phyloP scores from a whole-genome alignment of 176 grass and related monocot genomes.

The Eragrostis nindensis region DNA sequence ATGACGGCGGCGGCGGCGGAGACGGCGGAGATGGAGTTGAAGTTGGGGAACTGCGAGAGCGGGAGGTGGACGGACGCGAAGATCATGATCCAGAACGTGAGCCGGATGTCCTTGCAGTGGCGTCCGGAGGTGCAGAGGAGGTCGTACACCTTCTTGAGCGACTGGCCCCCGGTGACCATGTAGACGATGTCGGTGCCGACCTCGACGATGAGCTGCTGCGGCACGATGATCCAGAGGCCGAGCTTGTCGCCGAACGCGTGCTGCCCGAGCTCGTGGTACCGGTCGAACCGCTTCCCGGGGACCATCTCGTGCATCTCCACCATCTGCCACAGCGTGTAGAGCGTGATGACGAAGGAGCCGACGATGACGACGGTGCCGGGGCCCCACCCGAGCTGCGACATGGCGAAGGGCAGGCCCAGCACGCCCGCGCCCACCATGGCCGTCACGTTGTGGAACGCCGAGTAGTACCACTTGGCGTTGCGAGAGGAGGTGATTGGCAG shows the following conservation, averaged over 20 bases:
- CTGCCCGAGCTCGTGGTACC: constrained; percentile 80
- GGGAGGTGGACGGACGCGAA: no score
- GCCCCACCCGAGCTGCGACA: no score
- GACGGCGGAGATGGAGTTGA: no score
- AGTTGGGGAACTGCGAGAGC: no score
- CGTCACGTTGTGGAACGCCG: no score
- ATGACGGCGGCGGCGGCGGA: no score
- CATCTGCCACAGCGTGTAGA: constrained; percentile 71
- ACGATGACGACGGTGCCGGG: neutral
- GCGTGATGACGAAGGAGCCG: constrained; percentile 41
- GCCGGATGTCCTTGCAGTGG: no score
- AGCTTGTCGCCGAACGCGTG: constrained; percentile 65
- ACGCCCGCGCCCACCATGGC: no score
- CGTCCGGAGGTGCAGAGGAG: neutral
- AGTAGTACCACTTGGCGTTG: no score
- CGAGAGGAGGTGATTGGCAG: no score
- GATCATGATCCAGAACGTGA: no score
- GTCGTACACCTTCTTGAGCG: constrained; percentile 62
- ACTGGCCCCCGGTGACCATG: constrained; percentile 77
- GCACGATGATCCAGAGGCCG: constrained; percentile 57
- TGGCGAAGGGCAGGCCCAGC: no score
- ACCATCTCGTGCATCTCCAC: constrained; percentile 70
- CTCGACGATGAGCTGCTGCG: constrained; percentile 62
- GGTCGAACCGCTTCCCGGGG: constrained; percentile 65
- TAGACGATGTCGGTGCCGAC: constrained; percentile 59